Conservation (phyloP, 2,329 filamentous ascomycete species). For the Pseudodiploospora longispora region DNA sequence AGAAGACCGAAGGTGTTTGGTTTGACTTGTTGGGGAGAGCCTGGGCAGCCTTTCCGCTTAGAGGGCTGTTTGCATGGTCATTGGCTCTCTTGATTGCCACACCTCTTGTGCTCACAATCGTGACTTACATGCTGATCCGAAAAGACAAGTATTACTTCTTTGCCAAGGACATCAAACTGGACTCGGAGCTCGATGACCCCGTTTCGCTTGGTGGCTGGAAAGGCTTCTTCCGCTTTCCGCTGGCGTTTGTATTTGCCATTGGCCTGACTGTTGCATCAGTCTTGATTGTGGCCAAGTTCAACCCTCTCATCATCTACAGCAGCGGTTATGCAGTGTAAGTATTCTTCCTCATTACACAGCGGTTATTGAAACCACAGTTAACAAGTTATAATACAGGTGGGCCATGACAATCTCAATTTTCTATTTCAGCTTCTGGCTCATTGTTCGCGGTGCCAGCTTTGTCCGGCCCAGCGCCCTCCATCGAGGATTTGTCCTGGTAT, state of each 20-base stretch:
- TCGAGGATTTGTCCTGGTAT: conserved; percentile 70
- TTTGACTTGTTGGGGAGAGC: conserved; percentile 81
- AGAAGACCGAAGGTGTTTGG: conserved; percentile 70
- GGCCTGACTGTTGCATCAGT: conserved; percentile 64
- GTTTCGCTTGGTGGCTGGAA: conserved; percentile 66
- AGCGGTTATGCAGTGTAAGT: conserved; percentile 69
- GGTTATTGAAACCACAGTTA: conserved; percentile 8
- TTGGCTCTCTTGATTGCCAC: conserved; percentile 73
- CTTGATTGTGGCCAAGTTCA: conserved; percentile 71
- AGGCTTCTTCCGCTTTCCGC: conserved; percentile 76
- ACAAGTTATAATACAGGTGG: conserved; percentile 43
- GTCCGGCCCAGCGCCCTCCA: conserved; percentile 81
- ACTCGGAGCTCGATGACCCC: conserved; percentile 49
- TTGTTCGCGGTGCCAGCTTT: conserved; percentile 69
- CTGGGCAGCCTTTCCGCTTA: conserved; percentile 71
- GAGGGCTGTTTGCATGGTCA: conserved; percentile 81
- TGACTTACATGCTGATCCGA: conserved; percentile 61
- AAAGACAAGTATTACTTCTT: conserved; percentile 87
- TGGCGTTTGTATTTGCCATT: conserved; percentile 62
- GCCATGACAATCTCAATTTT: conserved; percentile 77
- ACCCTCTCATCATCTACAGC: conserved; percentile 86
- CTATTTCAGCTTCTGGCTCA: conserved; percentile 73
- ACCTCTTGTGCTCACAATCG: conserved; percentile 62
- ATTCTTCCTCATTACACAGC: background rate
- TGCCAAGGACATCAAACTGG: conserved; percentile 48